Base-by-base conservation (phyloP, 2,329 filamentous ascomycete species). In the Monosporascus sp. region DNA sequence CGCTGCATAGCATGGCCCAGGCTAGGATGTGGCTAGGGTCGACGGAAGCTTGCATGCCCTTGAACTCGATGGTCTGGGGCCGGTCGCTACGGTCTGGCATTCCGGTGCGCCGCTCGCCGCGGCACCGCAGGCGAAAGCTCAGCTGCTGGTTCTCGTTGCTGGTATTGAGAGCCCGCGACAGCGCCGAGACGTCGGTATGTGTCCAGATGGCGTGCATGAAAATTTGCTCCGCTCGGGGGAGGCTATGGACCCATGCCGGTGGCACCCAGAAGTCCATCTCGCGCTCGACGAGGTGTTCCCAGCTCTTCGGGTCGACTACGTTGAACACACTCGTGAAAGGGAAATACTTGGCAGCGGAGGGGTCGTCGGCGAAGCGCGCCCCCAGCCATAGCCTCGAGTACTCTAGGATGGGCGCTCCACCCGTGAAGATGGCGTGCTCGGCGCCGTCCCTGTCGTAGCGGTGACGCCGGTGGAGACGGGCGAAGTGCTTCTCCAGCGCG, bases 41-140 rank as follows among this genome's bases (percentile, higher is more conserved):
- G 2, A 61, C 25, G 8, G 51, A 47, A 5, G 18, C 39, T 24
- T 53, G 54, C 53, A 38, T 53, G 38, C 52, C 24, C 8, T 57
- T 58, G 57, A 63, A 62, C 54, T 62, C 57, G 50, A 62, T 20
- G 17, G 52, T 49, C 35, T 38, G 31, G 11, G 9, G 36, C 20
- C 27, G 17, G 41, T 54, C 44, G 35, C n/a, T 31, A 25, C 24
- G 11, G 43, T 39, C 27, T 37, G 27, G 35, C 27, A 8, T 3
- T 22, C 38, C 48, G 18, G 54, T 54, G 11, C 18, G 48, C 17
- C n/a, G 39, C 2, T 49, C 37, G 31, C 60, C 56, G 27, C 25
- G 25, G 50, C 50, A 49, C 36, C 57, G 56, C 8, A 54, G 20
- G 9, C 49, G 27, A 11, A 62, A 8, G 5, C 46, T 17, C 22